Evolutionary conservation across 768 basidiomycete species (phyloP), one percentile per base, ranked within the genome.

Genomic region (Jaapia argillacea): DNA sequence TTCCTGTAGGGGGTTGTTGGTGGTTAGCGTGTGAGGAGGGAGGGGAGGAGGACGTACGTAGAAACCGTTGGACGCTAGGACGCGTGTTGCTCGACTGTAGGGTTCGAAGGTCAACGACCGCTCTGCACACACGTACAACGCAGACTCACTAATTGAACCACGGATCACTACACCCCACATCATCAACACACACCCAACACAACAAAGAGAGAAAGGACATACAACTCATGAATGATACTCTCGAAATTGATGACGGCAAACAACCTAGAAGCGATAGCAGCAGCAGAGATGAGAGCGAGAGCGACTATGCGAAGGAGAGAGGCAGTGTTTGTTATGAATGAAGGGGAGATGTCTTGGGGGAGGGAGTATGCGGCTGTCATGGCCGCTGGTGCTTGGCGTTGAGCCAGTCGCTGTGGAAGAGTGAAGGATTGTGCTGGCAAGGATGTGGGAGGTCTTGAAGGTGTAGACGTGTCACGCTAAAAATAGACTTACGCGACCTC

Each of bases 221-320:
- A 96, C 92, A 97, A 98, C 72, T 98, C 96, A 64, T 98, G 94
- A 55, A 99, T 98, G 55, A 99, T 91, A 73, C 91, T 94, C 69
- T 99, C 96, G 60, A 96, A 97, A 54, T 97, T 89, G 49, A 98
- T 69, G 55, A 99, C 96, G 50, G 96, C 94, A 58, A 99, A 99
- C 56, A 97, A 72, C 62, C 96, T 81, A 46, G 92, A 94, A 25
- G 93, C 84, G 56, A 97, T 86, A 20, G 96, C 93, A 55, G 93
- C 91, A 52, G 76, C 91, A 44, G 91, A 91, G 55, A 98, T 97
- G 58, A 94, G 71, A 13, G 76, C 72, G 45, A 99, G 82, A 20
- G 93, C 85, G 51, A 96, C 74, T 50, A 94, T 90, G 51, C 89
- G 82, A 52, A 99, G 70, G 52, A 98, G 72, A 41, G 91, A 91